Base-by-base conservation (phyloP, 208 protist genomes). In the Acanthamoeba triangularis region DNA sequence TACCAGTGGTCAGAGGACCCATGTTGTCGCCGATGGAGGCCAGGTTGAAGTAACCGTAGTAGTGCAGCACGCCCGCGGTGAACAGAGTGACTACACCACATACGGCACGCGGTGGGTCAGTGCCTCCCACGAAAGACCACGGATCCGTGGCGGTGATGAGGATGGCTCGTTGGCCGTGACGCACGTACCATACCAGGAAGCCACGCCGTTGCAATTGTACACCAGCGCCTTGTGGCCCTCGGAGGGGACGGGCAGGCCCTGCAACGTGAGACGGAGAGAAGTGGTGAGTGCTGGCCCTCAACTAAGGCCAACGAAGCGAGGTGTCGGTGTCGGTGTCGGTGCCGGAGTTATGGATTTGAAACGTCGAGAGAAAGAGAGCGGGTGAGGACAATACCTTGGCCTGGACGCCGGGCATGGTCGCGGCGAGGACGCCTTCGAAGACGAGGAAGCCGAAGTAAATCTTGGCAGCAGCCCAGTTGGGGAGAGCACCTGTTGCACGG, bases 171-270 rank as follows among this genome's bases (percentile, higher is more conserved):
- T 30, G 61, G 4, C 28, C 61, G 61, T 4, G 10, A 72, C n/a
- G 33, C 98, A 96, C 90, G 98, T 95, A 96, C 95, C 97, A 97
- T 98, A 99, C 98, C 98, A 99, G 35, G 98, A 96, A 11, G 88
- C 74, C 1, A 98, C 33, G 47, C 65, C 98, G 97, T 99, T 99
- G 97, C 98, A 99, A 91, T 97, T 98, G 97, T 99, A 99, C 28
- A 96, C 96, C 59, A 98, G 97, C 63, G 97, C 96, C 95, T 97
- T 97, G 85, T 98, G 97, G 91, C 85, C 85, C 59, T 92, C 85
- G 16, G 85, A 92, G 3, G 85, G 85, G 98, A 98, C 97, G 98
- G 97, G 52, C 97, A 98, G 67, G 97, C 97, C 56, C 98, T 95
- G 0, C 98, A n/a, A n/a, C n/a, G n/a, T n/a, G 98, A 49, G 98